These are phyloP conservation scores for Rhodamnia rubescens DNA, from an alignment of 345 rosid genomes.

Conservation along the genomic window DNA sequence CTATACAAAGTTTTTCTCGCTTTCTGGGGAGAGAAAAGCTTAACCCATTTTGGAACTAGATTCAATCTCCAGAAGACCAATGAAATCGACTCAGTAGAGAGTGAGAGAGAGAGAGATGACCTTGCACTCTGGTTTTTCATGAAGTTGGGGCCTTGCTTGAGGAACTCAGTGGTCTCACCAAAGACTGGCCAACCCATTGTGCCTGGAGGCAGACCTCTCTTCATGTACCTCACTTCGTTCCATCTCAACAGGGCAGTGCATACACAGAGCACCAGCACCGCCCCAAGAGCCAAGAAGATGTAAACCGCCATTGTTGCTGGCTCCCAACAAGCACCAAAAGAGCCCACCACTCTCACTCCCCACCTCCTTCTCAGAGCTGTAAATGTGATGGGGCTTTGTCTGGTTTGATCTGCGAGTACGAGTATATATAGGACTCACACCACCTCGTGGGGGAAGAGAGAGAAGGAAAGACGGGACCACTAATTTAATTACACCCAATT, in stretches of 20 bases:
- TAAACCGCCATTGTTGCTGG: conserved; percentile 45
- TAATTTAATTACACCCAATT: background rate
- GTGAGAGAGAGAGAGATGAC: conserved; percentile 14
- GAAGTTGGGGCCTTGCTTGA: conserved; percentile 91
- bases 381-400: conserved; percentile 3
- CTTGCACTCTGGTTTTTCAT: conserved; percentile 83
- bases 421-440: background rate
- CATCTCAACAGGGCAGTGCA: conserved; percentile 63
- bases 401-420: background rate
- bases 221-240: conserved; percentile 66
- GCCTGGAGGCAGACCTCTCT: conserved; percentile 85
- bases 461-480: background rate
- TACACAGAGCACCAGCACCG: conserved; percentile 37
- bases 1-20: background rate
- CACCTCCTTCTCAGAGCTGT: background rate
- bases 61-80: background rate
- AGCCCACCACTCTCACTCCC: background rate
- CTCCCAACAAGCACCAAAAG: background rate
- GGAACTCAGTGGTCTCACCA: conserved; percentile 96
- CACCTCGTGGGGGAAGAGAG: background rate
- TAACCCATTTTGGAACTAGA: background rate
- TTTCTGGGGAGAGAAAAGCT: background rate
- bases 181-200: conserved; percentile 99
- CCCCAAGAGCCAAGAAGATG: conserved; percentile 32
- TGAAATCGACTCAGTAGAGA: background rate